Percentiles rank a stretch among this genome's conserved stretches.
Evolutionary conservation across 192 early-diverging fungal genomes (phyloP).

Genomic region (Paraglomus brasilianum): DNA sequence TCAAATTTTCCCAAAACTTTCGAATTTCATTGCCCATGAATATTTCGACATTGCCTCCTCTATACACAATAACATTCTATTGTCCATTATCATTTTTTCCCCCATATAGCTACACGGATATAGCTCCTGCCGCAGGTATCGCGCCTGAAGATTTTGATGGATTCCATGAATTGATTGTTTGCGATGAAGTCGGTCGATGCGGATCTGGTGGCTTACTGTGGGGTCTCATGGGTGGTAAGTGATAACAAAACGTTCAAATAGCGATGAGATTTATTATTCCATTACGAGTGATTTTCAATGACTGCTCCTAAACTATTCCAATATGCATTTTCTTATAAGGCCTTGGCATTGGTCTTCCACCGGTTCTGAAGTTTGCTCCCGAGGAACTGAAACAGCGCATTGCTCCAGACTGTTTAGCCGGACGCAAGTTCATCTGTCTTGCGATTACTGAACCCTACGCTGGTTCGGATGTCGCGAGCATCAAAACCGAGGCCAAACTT

Average conservation of each 20-base stretch:
- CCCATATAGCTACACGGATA: slow-evolving; percentile 1
- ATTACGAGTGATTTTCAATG: not conserved
- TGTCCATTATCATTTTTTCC: no score
- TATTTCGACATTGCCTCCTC: no score
- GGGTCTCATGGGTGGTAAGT: slow-evolving; percentile 69
- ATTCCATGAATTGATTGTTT: slow-evolving; percentile 73
- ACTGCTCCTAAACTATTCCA: not conserved
- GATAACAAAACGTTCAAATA: not conserved
- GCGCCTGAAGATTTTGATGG: slow-evolving; percentile 57
- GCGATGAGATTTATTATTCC: slow-evolving; percentile 15
- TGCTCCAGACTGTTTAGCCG: slow-evolving; percentile 62
- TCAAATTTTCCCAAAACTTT: no score
- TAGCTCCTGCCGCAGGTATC: slow-evolving; percentile 49
- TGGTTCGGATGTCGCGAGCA: slow-evolving; percentile 74
- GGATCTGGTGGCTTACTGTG: slow-evolving; percentile 80
- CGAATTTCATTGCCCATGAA: no score
- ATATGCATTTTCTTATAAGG: slow-evolving; percentile 31
- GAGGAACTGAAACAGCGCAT: slow-evolving; percentile 68
- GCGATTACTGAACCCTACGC: slow-evolving; percentile 77
- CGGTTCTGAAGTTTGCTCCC: slow-evolving; percentile 68
- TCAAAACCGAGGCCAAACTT: slow-evolving; percentile 64
- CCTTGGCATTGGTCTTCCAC: slow-evolving; percentile 73
- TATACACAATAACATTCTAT: no score
- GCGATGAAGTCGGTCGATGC: slow-evolving; percentile 78
- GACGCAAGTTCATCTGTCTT: slow-evolving; percentile 77